Conservation (phyloP, 2,329 filamentous ascomycete genomes). For the Neoascochyta sp. region DNA sequence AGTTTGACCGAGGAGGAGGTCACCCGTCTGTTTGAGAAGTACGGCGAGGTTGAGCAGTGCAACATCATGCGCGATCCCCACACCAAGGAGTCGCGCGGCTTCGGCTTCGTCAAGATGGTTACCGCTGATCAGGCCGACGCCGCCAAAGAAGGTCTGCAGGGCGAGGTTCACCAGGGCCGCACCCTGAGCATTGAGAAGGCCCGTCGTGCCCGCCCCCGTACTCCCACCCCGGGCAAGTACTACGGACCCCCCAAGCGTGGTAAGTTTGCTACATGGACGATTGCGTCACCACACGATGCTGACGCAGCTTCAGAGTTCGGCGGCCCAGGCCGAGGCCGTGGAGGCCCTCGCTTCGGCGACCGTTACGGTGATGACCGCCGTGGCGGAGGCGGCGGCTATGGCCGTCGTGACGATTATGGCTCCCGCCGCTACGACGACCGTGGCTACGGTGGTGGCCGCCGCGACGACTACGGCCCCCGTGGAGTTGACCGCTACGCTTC, state of each 20-base stretch:
- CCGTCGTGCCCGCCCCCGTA: constrained; percentile 88
- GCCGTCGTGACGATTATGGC: constrained; percentile 48
- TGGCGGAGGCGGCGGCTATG: constrained; percentile 45
- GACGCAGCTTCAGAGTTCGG: constrained; percentile 41
- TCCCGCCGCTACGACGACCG: constrained; percentile 40
- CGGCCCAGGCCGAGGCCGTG: constrained; percentile 45
- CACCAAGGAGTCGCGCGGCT: constrained; percentile 96
- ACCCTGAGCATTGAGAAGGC: constrained; percentile 99
- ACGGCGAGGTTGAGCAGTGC: constrained; percentile 97
- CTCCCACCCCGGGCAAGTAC: constrained; percentile 97
- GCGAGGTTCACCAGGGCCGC: constrained; percentile 90
- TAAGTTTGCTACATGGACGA: too few relatives aligned
- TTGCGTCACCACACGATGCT: constrained; percentile 3
- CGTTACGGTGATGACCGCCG: constrained; percentile 47
- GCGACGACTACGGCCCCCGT: constrained; percentile 38
- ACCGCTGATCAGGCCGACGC: constrained; percentile 93
- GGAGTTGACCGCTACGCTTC: constrained; percentile 58
- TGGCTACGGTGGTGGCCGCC: constrained; percentile 56
- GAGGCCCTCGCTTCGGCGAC: constrained; percentile 50
- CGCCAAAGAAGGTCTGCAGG: constrained; percentile 92
- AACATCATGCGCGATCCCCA: constrained; percentile 99
- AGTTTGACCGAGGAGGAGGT: constrained; percentile 86
- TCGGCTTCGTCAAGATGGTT: constrained; percentile 99
- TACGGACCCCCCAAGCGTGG: constrained; percentile 97
- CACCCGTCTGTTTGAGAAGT: constrained; percentile 94